Conservation (phyloP, 2,329 filamentous ascomycete species). For the Fusarium circinatum region DNA sequence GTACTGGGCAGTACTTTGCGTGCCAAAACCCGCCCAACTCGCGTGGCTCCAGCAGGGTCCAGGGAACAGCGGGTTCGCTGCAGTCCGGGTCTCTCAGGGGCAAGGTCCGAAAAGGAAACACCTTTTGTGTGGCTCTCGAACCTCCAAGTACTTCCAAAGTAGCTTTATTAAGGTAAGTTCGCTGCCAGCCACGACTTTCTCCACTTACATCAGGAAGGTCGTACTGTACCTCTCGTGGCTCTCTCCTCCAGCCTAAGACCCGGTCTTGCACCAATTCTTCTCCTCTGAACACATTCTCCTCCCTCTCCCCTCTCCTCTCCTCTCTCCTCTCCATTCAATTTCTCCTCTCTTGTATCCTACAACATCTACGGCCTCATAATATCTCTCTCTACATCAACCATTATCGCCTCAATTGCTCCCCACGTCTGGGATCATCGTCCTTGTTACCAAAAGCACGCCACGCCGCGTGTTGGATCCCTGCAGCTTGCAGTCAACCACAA, state of each 20-base stretch:
- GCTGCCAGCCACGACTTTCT: constrained; percentile 20
- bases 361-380: not conserved
- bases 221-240: not conserved
- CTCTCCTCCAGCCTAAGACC: constrained; percentile 1
- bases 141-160: constrained; percentile 9
- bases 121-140: not conserved
- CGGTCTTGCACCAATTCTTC: constrained; percentile 20
- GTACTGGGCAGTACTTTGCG: constrained; percentile 1
- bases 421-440: constrained; percentile 20
- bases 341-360: not conserved
- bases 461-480: constrained; percentile 40
- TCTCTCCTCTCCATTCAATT: not conserved
- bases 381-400: not conserved
- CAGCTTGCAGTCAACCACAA: constrained; percentile 36
- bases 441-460: constrained; percentile 40
- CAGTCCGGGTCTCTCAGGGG: constrained; percentile 24
- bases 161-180: not conserved
- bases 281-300: constrained; percentile 10
- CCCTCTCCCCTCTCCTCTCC: not conserved
- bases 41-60: constrained; percentile 30
- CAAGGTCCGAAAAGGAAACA: constrained; percentile 27
- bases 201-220: constrained; percentile 20
- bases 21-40: not conserved
- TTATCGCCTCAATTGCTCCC: constrained; percentile 26
- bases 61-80: constrained; percentile 11